Percentiles rank a stretch among this genome's conserved stretches.
phyloP scores from a whole-genome alignment of 495 filamentous ascomycete species.

The Darksidea phi region DNA sequence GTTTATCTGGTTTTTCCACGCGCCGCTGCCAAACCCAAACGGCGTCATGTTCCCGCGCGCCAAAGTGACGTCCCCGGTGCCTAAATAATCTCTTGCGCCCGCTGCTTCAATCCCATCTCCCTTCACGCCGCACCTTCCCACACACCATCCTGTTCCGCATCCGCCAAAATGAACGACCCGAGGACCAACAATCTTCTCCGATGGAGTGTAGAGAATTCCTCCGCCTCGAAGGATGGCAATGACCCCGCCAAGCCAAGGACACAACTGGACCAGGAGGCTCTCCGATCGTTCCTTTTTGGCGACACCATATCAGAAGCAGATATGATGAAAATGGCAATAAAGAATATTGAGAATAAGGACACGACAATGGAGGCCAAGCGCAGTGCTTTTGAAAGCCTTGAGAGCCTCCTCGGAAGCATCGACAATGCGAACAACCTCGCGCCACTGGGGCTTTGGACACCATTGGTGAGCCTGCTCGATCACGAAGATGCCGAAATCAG shows the following conservation, averaged over 20 bases:
- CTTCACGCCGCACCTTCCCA: not conserved
- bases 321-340: slow-evolving; percentile 71
- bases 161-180: slow-evolving; percentile 51
- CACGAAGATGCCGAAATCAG: slow-evolving; percentile 69
- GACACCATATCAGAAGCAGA: too few species aligned
- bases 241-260: slow-evolving; percentile 42
- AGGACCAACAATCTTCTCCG: slow-evolving; percentile 78
- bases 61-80: slow-evolving; percentile 16
- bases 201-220: slow-evolving; percentile 87
- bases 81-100: slow-evolving; percentile 22
- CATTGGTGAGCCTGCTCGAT: slow-evolving; percentile 65
- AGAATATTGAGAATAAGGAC: slow-evolving; percentile 56
- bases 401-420: slow-evolving; percentile 83
- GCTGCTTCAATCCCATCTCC: not conserved
- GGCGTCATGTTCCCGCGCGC: slow-evolving; percentile 1
- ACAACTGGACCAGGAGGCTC: slow-evolving; percentile 59
- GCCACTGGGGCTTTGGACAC: slow-evolving; percentile 74
- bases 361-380: slow-evolving; percentile 72
- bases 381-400: slow-evolving; percentile 92
- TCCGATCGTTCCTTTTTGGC: too few species aligned
- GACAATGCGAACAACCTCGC: slow-evolving; percentile 95
- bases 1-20: too few species aligned
- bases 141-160: not conserved
- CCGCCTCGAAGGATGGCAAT: slow-evolving; percentile 43
- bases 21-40: slow-evolving; percentile 6